Percentiles rank a stretch among this genome's conserved stretches.
These are phyloP conservation scores for Salvia hispanica DNA, from an alignment of 257 asterid genomes.

Conservation along the genomic window DNA sequence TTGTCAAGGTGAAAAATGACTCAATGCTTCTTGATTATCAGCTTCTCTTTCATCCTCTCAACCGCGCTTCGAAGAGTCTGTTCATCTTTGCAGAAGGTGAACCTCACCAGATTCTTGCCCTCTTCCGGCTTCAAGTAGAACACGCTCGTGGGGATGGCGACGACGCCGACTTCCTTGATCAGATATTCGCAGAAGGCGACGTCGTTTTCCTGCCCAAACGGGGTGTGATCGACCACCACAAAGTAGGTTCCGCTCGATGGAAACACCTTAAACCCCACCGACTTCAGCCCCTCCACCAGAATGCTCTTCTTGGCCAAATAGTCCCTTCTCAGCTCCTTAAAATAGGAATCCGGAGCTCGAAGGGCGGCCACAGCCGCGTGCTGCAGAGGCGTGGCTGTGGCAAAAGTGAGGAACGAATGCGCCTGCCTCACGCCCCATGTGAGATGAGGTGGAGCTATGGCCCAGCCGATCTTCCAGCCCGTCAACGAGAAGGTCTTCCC, in stretches of 20 bases:
- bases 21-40: too few relatives aligned
- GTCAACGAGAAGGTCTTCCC: constrained; percentile 96
- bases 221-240: constrained; percentile 85
- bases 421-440: constrained; percentile 97
- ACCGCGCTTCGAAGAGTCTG: constrained; percentile 30
- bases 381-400: constrained; percentile 79
- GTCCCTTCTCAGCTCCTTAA: constrained; percentile 70
- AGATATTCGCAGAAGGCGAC: constrained; percentile 86
- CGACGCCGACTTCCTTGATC: constrained; percentile 93
- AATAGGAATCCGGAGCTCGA: constrained; percentile 73
- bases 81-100: constrained; percentile 95
- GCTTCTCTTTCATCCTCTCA: constrained; percentile 44
- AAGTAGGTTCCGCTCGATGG: constrained; percentile 97
- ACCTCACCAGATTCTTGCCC: constrained; percentile 93
- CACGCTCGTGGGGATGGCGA: constrained; percentile 91
- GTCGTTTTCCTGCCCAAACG: constrained; percentile 74
- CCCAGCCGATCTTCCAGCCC: constrained; percentile 99
- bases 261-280: constrained; percentile 74
- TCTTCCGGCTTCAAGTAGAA: constrained; percentile 87
- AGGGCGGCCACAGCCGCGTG: constrained; percentile 79
- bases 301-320: constrained; percentile 70
- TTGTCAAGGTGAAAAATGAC: too few relatives aligned
- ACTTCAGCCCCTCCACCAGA: constrained; percentile 78
- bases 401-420: constrained; percentile 78
- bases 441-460: constrained; percentile 87